Evolutionary conservation across 2,329 filamentous ascomycete genomes (phyloP).

Genomic region (Hymenoscyphus fraxineus): DNA sequence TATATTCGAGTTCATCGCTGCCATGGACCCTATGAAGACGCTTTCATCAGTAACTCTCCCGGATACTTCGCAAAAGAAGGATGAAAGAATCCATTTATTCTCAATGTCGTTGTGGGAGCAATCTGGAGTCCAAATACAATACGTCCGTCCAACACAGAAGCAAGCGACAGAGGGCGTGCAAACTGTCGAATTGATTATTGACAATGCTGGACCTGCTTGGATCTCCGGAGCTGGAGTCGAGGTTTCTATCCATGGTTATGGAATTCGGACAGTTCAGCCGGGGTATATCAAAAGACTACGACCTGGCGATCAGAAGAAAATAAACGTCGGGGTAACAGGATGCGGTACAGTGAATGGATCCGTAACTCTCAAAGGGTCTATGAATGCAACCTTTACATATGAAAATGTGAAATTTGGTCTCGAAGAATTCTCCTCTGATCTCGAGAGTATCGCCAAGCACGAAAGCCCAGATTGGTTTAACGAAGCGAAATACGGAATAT

Average conservation of each 20-base stretch:
- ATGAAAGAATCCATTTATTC: conserved; percentile 42
- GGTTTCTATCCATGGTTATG: conserved; percentile 34
- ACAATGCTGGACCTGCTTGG: conserved; percentile 39
- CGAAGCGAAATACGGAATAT: conserved; percentile 55
- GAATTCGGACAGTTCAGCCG: conserved; percentile 43
- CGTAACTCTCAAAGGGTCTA: conserved; percentile 23
- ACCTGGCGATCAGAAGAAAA: conserved; percentile 42
- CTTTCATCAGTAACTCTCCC: conserved; percentile 42
- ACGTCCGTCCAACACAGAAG: conserved; percentile 43
- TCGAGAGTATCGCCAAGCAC: conserved; percentile 38
- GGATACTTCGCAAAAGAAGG: conserved; percentile 34
- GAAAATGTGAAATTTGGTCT: conserved; percentile 35
- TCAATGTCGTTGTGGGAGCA: conserved; percentile 41
- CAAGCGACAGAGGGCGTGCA: conserved; percentile 37
- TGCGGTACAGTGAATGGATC: conserved; percentile 25
- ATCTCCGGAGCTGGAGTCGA: conserved; percentile 34
- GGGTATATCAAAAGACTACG: conserved; percentile 40
- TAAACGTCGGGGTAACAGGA: conserved; percentile 38
- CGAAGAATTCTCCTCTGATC: conserved; percentile 36
- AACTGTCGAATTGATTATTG: conserved; percentile 40
- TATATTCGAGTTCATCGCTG: conserved; percentile 44
- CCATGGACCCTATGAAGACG: conserved; percentile 38
- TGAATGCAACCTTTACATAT: conserved; percentile 21
- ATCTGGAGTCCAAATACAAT: conserved; percentile 37
- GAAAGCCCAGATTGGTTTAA: conserved; percentile 52